Conservation (phyloP, 2,329 filamentous ascomycete species). For the Curvularia sp. region DNA sequence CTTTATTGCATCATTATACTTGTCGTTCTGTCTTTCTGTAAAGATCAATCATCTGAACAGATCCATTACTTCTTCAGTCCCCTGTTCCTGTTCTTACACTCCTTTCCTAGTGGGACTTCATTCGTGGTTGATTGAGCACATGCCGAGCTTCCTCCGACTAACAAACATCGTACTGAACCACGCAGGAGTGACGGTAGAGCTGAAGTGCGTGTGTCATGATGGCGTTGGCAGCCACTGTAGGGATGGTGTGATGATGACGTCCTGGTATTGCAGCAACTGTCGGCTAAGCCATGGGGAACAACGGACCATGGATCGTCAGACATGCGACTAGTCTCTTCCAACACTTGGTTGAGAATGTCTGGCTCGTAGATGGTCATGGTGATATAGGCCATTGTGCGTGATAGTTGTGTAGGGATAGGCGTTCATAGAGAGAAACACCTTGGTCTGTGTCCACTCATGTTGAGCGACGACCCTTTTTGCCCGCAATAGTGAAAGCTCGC, state of each 20-base stretch:
- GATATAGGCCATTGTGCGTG: slow-evolving; percentile 2
- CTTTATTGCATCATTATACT: neutral
- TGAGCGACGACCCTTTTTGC: slow-evolving; percentile 42
- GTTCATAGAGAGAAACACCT: neutral
- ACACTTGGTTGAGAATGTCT: slow-evolving; percentile 38
- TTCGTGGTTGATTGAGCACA: neutral
- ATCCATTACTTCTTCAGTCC: neutral
- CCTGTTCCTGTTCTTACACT: neutral
- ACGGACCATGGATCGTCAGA: slow-evolving; percentile 4
- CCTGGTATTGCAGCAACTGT: neutral
- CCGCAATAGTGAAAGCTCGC: slow-evolving; percentile 42
- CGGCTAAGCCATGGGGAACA: slow-evolving; percentile 3
- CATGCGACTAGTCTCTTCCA: slow-evolving; percentile 36
- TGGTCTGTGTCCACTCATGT: slow-evolving; percentile 4
- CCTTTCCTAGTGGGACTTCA: neutral
- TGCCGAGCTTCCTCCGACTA: neutral
- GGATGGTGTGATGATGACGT: slow-evolving; percentile 14
- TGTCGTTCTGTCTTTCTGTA: neutral
- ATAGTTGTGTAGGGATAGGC: slow-evolving; percentile 1
- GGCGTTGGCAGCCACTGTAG: slow-evolving; percentile 1
- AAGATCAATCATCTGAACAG: neutral
- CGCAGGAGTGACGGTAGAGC: neutral
- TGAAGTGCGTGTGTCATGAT: slow-evolving; percentile 2
- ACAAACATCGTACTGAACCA: neutral
- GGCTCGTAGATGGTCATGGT: slow-evolving; percentile 14